Evolutionary conservation across 2,329 filamentous ascomycete genomes (phyloP).

Genomic region (Trichophaea hybrida): DNA sequence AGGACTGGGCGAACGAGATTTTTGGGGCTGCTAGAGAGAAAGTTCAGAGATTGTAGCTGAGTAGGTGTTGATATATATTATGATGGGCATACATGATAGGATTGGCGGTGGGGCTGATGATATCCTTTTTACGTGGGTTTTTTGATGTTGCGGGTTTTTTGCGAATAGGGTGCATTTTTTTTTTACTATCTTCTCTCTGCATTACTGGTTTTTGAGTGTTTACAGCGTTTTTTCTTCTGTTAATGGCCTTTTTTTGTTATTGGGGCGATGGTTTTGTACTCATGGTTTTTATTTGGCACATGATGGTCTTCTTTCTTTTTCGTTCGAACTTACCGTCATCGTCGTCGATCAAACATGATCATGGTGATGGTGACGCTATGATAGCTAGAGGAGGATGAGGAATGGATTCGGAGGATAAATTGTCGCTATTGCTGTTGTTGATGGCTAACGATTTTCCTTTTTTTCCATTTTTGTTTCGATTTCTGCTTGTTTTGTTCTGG

Average conservation of each 20-base stretch:
- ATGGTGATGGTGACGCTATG: neutral
- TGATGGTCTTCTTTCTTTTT: neutral
- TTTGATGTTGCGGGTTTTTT: conserved; percentile 29
- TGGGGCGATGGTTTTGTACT: neutral
- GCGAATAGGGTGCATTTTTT: conserved; percentile 23
- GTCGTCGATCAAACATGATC: neutral
- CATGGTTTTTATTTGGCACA: conserved; percentile 3
- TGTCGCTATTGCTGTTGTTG: neutral
- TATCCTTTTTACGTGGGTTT: conserved; percentile 8
- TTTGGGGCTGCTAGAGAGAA: conserved; percentile 9
- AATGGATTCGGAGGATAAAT: neutral
- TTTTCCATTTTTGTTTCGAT: neutral
- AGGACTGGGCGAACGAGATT: conserved; percentile 7
- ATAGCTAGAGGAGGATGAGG: neutral
- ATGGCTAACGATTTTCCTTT: neutral
- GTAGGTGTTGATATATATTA: neutral
- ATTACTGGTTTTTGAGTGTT: conserved; percentile 26
- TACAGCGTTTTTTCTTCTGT: conserved; percentile 22
- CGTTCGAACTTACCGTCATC: neutral
- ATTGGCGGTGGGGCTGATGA: conserved; percentile 13
- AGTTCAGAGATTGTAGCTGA: conserved; percentile 4
- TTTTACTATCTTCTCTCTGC: conserved; percentile 25
- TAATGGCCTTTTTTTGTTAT: conserved; percentile 2
- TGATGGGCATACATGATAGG: neutral
- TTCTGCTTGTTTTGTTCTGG: neutral